Evolutionary conservation across 768 basidiomycete species (phyloP).

Genomic region (Fomitopsis serialis): DNA sequence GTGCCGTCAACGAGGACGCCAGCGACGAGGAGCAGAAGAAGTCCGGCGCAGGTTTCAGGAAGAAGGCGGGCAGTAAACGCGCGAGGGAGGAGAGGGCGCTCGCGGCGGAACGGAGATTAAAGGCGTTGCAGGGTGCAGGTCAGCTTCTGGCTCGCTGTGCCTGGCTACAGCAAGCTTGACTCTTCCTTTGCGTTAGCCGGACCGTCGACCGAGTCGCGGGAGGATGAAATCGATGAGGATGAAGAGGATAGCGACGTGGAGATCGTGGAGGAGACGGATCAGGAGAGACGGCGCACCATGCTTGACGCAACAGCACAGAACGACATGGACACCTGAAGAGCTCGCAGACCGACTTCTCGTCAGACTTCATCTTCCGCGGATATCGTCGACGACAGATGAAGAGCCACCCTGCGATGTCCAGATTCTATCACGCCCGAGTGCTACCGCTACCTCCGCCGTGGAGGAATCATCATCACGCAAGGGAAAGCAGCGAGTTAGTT

Average conservation of each 20-base stretch:
- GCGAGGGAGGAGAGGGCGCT: slow-evolving; percentile 75
- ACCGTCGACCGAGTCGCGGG: slow-evolving; percentile 1
- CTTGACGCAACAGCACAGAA: slow-evolving; percentile 39
- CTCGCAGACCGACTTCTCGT: slow-evolving; percentile 39
- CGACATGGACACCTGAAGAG: slow-evolving; percentile 40
- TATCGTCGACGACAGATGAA: slow-evolving; percentile 2
- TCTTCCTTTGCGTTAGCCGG: slow-evolving; percentile 2
- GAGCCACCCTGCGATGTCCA: slow-evolving; percentile 7
- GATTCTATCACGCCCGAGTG: background rate
- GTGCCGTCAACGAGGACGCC: slow-evolving; percentile 38
- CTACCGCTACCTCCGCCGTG: background rate
- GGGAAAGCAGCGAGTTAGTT: background rate
- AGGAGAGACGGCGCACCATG: slow-evolving; percentile 47
- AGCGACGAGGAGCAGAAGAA: slow-evolving; percentile 31
- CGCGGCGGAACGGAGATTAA: slow-evolving; percentile 63
- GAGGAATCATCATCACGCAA: background rate
- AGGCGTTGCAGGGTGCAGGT: slow-evolving; percentile 36
- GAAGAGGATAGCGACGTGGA: slow-evolving; percentile 12
- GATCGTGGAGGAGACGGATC: slow-evolving; percentile 31
- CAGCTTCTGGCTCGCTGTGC: slow-evolving; percentile 2
- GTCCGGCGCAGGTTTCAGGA: slow-evolving; percentile 62
- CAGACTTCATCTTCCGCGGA: slow-evolving; percentile 41
- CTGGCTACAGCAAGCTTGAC: background rate
- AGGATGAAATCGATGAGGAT: background rate
- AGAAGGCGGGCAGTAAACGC: slow-evolving; percentile 68